Percentiles rank a stretch among this genome's conserved stretches.
phyloP scores from a whole-genome alignment of 805 yeast genomes.

The Ogataea neopini region DNA sequence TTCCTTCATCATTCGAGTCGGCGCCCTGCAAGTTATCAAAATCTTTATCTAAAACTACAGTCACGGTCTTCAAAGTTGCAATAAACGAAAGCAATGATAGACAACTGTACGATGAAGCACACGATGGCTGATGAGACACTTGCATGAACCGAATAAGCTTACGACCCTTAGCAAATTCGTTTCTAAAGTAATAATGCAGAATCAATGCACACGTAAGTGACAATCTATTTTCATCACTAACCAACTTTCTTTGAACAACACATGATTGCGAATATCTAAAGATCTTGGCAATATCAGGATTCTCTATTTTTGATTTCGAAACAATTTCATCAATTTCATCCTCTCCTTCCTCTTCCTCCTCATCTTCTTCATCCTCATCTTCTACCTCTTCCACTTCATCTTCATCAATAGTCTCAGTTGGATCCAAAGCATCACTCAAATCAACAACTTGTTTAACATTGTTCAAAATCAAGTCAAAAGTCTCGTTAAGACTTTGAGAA shows the following conservation, averaged over 20 bases:
- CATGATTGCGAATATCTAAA: slow-evolving; percentile 16
- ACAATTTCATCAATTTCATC: slow-evolving; percentile 5
- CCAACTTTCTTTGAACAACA: slow-evolving; percentile 17
- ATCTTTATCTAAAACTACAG: slow-evolving; percentile 25
- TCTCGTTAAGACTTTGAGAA: slow-evolving; percentile 21
- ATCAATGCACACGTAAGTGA: slow-evolving; percentile 33
- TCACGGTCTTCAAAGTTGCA: slow-evolving; percentile 29
- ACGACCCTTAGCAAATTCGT: slow-evolving; percentile 24
- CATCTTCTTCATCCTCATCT: slow-evolving; percentile 12
- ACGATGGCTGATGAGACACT: slow-evolving; percentile 10
- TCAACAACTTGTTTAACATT: slow-evolving; percentile 26
- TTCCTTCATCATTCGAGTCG: slow-evolving; percentile 4
- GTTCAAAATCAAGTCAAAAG: slow-evolving; percentile 28
- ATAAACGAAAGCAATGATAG: slow-evolving; percentile 33
- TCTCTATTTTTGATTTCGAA: slow-evolving; percentile 5
- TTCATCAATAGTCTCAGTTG: neutral
- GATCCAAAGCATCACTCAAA: slow-evolving; percentile 18
- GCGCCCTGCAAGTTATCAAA: slow-evolving; percentile 11
- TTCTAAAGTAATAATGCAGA: slow-evolving; percentile 28
- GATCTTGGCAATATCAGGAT: slow-evolving; percentile 17
- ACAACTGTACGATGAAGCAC: slow-evolving; percentile 16
- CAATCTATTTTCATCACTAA: slow-evolving; percentile 33
- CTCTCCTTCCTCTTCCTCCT: slow-evolving; percentile 10
- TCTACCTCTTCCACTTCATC: slow-evolving; percentile 13
- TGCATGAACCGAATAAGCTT: slow-evolving; percentile 29